These are phyloP conservation scores for Aspergillus arachidicola DNA, from an alignment of 2,329 filamentous ascomycete genomes.

Conservation along the genomic window DNA sequence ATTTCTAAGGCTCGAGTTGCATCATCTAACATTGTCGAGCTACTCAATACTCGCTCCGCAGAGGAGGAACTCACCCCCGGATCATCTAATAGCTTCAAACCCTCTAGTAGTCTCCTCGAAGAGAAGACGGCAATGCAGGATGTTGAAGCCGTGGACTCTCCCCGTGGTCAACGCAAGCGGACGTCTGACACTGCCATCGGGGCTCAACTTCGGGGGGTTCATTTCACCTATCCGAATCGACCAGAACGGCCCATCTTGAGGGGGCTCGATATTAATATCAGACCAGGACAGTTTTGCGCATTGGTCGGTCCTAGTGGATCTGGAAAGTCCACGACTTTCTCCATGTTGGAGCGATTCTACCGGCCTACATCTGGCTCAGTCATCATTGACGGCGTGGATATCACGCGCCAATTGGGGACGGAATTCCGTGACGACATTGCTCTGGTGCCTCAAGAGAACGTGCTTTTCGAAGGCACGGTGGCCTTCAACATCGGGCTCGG, in stretches of 20 bases:
- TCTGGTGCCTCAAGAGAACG: conserved; percentile 52
- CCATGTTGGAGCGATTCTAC: conserved; percentile 59
- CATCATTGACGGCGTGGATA: conserved; percentile 55
- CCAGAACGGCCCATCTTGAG: conserved; percentile 61
- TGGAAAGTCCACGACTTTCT: conserved; percentile 67
- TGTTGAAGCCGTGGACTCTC: conserved; percentile 25
- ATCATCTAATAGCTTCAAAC: conserved; percentile 14
- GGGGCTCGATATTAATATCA: conserved; percentile 58
- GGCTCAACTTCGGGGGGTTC: conserved; percentile 61
- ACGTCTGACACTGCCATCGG: conserved; percentile 41
- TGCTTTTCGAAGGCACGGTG: conserved; percentile 52
- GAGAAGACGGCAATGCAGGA: conserved; percentile 27
- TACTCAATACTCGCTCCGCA: conserved; percentile 37
- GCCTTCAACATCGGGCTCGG: conserved; percentile 51
- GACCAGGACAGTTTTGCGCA: conserved; percentile 43
- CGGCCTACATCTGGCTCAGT: conserved; percentile 52
- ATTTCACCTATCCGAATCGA: conserved; percentile 67
- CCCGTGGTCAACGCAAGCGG: neutral
- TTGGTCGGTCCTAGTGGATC: conserved; percentile 69
- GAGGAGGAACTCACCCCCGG: conserved; percentile 26
- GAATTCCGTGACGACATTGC: conserved; percentile 50
- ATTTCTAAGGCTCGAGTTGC: conserved; percentile 66
- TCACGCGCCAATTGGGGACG: conserved; percentile 41
- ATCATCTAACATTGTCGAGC: conserved; percentile 56
- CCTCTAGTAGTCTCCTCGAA: conserved; percentile 19